Base-by-base conservation (phyloP, 495 filamentous ascomycete species). In the Penicillium cosmopolitanum region DNA sequence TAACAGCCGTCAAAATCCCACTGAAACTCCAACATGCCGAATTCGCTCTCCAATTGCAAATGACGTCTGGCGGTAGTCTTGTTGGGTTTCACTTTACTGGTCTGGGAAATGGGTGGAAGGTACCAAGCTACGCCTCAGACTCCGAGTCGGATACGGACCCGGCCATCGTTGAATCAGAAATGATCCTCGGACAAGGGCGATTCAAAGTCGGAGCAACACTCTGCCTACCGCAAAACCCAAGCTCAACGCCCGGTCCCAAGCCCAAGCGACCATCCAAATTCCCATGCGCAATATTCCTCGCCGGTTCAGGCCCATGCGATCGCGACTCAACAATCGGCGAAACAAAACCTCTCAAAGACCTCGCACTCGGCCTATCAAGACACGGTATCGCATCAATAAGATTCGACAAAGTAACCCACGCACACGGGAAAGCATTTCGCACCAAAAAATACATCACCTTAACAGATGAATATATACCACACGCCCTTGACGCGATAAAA, bases 341-440 rank as follows among this genome's bases (percentile, higher is more conserved):
- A 9, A 56, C 47, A n/a, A 56, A 36, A 23, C 51, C 57, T 1
- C 35, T 56, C 42, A 56, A 56, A 36, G 53, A 56, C n/a, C 53
- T 56, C 28, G 50, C 53, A 21, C 19, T 28, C 9, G 43, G 53
- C 13, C 53, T 56, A 2, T 43, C 53, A 19, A 33, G n/a, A 10
- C 42, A 35, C 1, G 28, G 43, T 1, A 48, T 64, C 8, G 57
- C 62, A 13, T 42, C 51, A 4, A 19, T 51, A 34, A 57, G 62
- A 15, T 56, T 64, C 36, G 62, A 60, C 47, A 64, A 60, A 44
- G 44, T 56, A 42, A 60, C 57, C 19, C 46, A 42, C 23, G 36
- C 48, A 1, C 42, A 60, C 42, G 16, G 11, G 7, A 46, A 56
- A 11, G 21, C 23, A 13, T 56, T 52, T 42, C 62, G 57, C 18